phyloP scores from a whole-genome alignment of 192 early-diverging fungal species.

The Coemansia sp. region DNA sequence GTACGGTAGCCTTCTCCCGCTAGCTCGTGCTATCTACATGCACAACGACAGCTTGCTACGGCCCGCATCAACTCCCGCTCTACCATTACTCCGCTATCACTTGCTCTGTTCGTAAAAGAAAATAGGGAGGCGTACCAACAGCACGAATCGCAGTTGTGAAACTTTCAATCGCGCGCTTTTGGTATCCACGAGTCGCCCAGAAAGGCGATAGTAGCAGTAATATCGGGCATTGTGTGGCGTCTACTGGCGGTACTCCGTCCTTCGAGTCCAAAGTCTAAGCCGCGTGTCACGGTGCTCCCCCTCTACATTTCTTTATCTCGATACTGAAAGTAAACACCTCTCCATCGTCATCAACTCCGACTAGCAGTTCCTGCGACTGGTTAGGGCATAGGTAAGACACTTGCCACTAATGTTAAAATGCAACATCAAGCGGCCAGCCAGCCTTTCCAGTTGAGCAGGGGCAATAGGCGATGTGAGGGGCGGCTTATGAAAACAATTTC shows the following conservation, averaged over 20 bases:
- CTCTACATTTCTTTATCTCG: background rate
- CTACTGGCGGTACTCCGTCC: background rate
- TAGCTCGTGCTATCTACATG: background rate
- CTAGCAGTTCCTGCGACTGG: background rate
- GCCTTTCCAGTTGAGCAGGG: background rate
- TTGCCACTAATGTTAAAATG: background rate
- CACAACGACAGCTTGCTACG: background rate
- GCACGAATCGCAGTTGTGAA: background rate
- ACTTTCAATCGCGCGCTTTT: background rate
- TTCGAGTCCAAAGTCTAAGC: background rate
- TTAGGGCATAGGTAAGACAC: background rate
- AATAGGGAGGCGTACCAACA: background rate
- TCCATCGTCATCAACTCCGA: background rate
- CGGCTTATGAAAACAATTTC: constrained; percentile 5
- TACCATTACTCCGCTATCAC: background rate
- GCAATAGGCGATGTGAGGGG: background rate
- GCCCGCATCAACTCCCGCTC: background rate
- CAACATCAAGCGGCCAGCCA: background rate
- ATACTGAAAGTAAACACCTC: background rate
- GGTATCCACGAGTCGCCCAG: constrained; percentile 10
- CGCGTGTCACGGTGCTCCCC: background rate
- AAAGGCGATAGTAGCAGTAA: constrained; percentile 5
- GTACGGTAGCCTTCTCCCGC: background rate
- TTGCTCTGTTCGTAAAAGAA: background rate
- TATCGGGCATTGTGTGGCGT: constrained; percentile 1